Conservation (phyloP, 163 green algal species). For the Scenedesmus sp. region DNA sequence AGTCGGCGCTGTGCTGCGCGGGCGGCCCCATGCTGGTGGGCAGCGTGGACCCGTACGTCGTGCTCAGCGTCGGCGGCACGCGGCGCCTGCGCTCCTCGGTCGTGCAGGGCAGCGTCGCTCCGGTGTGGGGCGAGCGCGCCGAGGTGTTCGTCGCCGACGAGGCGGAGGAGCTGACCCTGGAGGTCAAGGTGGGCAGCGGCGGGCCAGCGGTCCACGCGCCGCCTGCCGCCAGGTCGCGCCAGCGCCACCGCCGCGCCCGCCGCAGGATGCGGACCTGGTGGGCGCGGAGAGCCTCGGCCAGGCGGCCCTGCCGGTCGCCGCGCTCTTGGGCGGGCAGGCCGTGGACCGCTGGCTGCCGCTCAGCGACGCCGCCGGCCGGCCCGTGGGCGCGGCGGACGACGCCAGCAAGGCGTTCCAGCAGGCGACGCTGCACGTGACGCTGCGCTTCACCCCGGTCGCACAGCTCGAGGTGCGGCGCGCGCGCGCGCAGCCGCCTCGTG, state of each 20-base stretch:
- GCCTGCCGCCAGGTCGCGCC: background rate
- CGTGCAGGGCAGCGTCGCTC: background rate
- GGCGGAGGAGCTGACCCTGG: conserved; percentile 13
- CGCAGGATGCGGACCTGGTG: background rate
- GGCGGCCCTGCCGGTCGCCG: background rate
- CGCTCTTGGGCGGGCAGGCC: background rate
- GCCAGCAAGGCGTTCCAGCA: too few relatives aligned
- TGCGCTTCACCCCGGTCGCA: too few relatives aligned
- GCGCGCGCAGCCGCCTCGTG: too few relatives aligned
- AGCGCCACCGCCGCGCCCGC: background rate
- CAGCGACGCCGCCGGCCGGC: background rate
- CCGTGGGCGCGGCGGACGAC: too few relatives aligned
- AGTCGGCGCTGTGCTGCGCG: conserved; percentile 43
- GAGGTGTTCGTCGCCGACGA: conserved; percentile 43
- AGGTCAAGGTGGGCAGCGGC: conserved; percentile 29
- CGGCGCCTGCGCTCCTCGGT: conserved; percentile 26
- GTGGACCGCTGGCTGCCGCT: background rate
- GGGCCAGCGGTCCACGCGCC: background rate
- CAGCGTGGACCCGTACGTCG: conserved; percentile 36
- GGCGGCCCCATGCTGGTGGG: conserved; percentile 20
- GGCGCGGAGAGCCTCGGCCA: background rate
- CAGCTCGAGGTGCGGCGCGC: too few relatives aligned
- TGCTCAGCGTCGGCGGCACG: conserved; percentile 29
- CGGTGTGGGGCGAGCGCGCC: conserved; percentile 28
- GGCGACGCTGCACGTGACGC: too few relatives aligned